Conservation (phyloP, 129 eudicot species). For the Mikania micrantha region DNA sequence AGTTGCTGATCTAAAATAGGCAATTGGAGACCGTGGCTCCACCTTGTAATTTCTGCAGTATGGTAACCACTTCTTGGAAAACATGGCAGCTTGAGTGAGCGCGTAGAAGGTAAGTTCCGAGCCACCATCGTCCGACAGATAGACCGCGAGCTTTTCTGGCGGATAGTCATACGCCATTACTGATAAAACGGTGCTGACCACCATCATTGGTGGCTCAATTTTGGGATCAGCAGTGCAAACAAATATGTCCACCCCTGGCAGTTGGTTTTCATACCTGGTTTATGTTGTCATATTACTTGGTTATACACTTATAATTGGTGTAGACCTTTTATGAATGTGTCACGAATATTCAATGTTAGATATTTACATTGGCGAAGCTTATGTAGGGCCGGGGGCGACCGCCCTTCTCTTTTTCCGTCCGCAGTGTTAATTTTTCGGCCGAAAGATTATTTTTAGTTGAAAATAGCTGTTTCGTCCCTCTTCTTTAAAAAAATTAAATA, state of each 20-base stretch:
- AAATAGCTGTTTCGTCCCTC: too few relatives aligned
- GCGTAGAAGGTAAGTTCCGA: slow-evolving; percentile 71
- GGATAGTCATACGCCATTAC: slow-evolving; percentile 82
- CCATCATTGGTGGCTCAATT: slow-evolving; percentile 81
- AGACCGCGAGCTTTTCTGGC: slow-evolving; percentile 56
- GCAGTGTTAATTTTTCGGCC: too few relatives aligned
- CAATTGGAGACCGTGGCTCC: slow-evolving; percentile 63
- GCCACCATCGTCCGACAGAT: slow-evolving; percentile 83
- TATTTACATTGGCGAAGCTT: too few relatives aligned
- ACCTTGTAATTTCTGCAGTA: slow-evolving; percentile 58
- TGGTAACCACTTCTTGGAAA: slow-evolving; percentile 71
- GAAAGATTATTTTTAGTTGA: too few relatives aligned
- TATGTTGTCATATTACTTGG: too few relatives aligned
- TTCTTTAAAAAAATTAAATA: too few relatives aligned
- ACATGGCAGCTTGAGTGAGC: slow-evolving; percentile 52
- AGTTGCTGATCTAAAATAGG: slow-evolving; percentile 40
- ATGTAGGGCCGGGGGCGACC: too few relatives aligned
- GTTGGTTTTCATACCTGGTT: slow-evolving; percentile 45
- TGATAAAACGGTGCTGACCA: slow-evolving; percentile 71
- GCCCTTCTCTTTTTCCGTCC: too few relatives aligned
- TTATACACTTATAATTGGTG: too few relatives aligned
- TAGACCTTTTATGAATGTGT: too few relatives aligned
- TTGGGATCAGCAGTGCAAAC: slow-evolving; percentile 81
- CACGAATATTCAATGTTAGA: too few relatives aligned
- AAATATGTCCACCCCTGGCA: slow-evolving; percentile 59